phyloP scores from a whole-genome alignment of 495 filamentous ascomycete species.

The Hyaloscypha finlandica region DNA sequence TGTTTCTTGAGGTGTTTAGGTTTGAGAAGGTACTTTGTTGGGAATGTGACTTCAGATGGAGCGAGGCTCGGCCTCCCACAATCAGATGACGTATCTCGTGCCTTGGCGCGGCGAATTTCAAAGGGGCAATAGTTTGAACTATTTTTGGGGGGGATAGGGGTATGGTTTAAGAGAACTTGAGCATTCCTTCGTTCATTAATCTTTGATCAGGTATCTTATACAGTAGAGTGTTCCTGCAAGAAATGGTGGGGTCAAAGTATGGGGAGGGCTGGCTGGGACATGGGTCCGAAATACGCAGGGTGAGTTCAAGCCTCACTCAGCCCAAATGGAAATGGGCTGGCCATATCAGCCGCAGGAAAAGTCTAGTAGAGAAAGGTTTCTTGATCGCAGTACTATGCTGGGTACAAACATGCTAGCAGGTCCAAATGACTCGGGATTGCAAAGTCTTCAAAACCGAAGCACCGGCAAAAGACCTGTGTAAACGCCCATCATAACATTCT shows the following conservation, averaged over 20 bases:
- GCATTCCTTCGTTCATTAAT: too few relatives aligned
- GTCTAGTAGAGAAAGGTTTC: slow-evolving; percentile 17
- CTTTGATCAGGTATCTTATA: background rate
- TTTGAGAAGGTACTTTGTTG: slow-evolving; percentile 4
- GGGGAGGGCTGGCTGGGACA: background rate
- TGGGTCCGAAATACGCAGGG: background rate
- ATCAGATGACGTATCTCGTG: slow-evolving; percentile 8
- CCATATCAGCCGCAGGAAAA: background rate
- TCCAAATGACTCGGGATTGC: slow-evolving; percentile 25
- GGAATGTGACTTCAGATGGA: background rate
- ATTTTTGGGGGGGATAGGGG: background rate
- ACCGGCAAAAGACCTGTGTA: slow-evolving; percentile 31
- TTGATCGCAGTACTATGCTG: slow-evolving; percentile 35
- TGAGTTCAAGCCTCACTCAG: background rate
- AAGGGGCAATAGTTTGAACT: background rate
- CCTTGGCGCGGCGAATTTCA: background rate
- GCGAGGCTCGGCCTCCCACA: background rate
- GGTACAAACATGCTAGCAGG: slow-evolving; percentile 28
- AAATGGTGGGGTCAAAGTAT: background rate
- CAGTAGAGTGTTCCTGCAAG: background rate
- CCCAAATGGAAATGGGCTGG: background rate
- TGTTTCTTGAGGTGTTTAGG: background rate
- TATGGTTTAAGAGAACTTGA: background rate
- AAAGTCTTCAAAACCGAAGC: slow-evolving; percentile 24
- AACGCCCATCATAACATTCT: slow-evolving; percentile 33